phyloP scores from a whole-genome alignment of 176 grass and related monocot species.

The Aegilops tauschii region DNA sequence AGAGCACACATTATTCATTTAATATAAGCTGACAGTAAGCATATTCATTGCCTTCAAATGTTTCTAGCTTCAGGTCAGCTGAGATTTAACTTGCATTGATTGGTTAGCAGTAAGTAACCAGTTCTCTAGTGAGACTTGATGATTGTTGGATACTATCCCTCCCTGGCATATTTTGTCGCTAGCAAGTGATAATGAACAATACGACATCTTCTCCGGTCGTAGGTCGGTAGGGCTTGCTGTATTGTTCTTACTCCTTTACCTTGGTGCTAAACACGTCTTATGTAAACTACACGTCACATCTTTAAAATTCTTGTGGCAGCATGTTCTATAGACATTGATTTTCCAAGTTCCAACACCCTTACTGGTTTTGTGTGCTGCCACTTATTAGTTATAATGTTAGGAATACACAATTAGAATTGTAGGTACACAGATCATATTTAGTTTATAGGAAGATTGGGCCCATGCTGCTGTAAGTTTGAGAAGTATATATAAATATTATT shows the following conservation, averaged over 20 bases:
- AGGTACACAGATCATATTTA: neutral
- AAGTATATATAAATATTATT: neutral
- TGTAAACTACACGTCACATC: neutral
- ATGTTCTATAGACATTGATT: neutral
- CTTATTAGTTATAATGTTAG: neutral
- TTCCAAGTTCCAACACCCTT: neutral
- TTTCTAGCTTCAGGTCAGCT: slow-evolving; percentile 1
- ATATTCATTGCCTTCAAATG: neutral
- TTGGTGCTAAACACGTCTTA: neutral
- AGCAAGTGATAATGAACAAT: neutral
- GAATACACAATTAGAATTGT: neutral
- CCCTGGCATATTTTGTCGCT: neutral
- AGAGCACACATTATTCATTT: neutral
- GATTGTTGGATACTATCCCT: slow-evolving; percentile 3
- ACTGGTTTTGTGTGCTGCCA: neutral
- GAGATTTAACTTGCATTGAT: neutral
- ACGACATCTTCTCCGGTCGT: neutral
- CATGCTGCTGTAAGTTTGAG: neutral
- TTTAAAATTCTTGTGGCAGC: neutral
- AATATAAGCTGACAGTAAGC: slow-evolving; percentile 7
- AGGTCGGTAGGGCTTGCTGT: neutral
- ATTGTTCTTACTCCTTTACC: neutral
- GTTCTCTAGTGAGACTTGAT: neutral
- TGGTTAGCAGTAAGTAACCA: neutral
- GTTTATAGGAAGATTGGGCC: neutral